Evolutionary conservation across 1,284 basidiomycete species (phyloP), one percentile per base, ranked within the genome.

Genomic region (Tilletia walkeri): DNA sequence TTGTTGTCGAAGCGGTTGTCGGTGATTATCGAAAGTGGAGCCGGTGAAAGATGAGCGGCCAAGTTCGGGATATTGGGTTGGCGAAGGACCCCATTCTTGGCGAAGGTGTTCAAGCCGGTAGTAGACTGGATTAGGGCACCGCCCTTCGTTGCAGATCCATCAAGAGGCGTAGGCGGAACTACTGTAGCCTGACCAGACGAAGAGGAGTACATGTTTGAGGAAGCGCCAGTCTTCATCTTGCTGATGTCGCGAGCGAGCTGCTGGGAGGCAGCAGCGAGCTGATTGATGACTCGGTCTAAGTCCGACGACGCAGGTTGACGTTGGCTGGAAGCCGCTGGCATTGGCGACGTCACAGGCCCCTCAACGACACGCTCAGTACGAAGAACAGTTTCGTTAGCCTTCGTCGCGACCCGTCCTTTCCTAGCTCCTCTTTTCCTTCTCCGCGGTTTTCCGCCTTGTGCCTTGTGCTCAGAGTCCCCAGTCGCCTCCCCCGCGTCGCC

Each of bases 231-330:
- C 59, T 39, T 63, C 59, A 63, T 63, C 59, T 63, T 63, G 34
- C 59, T 63, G 36, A 63, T 16, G 14, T 63, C 59, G 9, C 59
- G 30, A n/a, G 38, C 59, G 36, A 63, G 59, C 34, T 63, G 59
- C 16, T 63, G 59, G n/a, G 59, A 63, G 7, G 59, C 59, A 20
- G 59, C 59, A 16, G 59, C 59, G 16, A 63, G 59, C 59, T 63
- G 59, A 39, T 63, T 34, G 38, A 63, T 41, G 14, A 20, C 59
- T 9, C 18, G n/a, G 59, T 63, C 59, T 4, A 24, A 38, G 9
- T 63, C 59, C 30, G 59, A 39, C 34, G n/a, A 18, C n/a, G n/a
- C 50, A 30, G 24, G 24, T 30, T 30, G 24, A 30, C 24, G 24
- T 30, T 30, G 24, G 24, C 24, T 30, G 24, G 24, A 30, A 30